Percentiles rank a stretch among this genome's conserved stretches.
Conservation (phyloP, 768 basidiomycete species). For the Kwoniella newhampshirensis region DNA sequence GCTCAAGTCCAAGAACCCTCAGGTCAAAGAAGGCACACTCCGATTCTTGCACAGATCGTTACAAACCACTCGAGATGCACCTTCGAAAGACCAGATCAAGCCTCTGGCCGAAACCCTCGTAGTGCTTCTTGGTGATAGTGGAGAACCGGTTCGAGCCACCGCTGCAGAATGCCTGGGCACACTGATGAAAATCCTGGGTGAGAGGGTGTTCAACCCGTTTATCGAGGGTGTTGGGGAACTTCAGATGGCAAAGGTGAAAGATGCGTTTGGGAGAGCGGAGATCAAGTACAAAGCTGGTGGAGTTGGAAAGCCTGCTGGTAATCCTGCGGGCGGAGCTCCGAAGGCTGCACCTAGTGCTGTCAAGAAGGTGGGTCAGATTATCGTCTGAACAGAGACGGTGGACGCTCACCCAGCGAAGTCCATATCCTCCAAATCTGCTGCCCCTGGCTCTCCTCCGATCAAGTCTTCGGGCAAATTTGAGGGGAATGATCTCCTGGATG, state of each 20-base stretch:
- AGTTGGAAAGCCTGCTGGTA: constrained; percentile 26
- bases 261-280: constrained; percentile 85
- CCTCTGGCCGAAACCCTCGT: constrained; percentile 74
- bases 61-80: constrained; percentile 65
- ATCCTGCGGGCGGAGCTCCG: constrained; percentile 11
- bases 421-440: constrained; percentile 10
- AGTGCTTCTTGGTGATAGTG: constrained; percentile 76
- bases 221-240: constrained; percentile 83
- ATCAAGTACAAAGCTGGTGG: constrained; percentile 80
- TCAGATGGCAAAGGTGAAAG: constrained; percentile 87
- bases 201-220: constrained; percentile 80
- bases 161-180: constrained; percentile 85
- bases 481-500: constrained; percentile 49
- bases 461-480: constrained; percentile 36
- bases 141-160: constrained; percentile 82
- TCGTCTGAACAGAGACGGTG: neutral
- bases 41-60: constrained; percentile 82
- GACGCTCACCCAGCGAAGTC: neutral
- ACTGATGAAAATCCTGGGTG: constrained; percentile 95
- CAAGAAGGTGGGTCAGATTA: constrained; percentile 34
- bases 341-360: constrained; percentile 19
- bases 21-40: constrained; percentile 88
- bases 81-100: constrained; percentile 75
- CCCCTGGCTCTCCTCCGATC: constrained; percentile 38
- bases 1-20: constrained; percentile 87